Percentiles rank a stretch among this genome's conserved stretches.
Evolutionary conservation across 176 grass and related monocot species (phyloP).

Genomic region (Tillandsia leiboldiana): DNA sequence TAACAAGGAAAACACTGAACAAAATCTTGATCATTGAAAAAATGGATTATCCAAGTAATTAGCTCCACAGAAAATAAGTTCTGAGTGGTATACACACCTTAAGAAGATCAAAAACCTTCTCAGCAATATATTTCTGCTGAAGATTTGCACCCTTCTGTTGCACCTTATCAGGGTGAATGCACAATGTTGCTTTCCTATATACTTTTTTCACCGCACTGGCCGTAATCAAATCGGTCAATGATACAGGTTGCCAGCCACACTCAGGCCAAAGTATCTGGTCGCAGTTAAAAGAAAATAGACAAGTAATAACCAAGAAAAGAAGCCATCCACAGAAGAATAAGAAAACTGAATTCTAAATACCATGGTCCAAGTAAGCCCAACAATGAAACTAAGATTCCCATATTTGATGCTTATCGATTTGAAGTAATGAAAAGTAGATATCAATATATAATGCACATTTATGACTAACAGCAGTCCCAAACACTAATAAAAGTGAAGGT

Average conservation of each 20-base stretch:
- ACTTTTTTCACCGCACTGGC: conserved; percentile 32
- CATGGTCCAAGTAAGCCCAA: too few species aligned
- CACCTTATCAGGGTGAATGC: conserved; percentile 45
- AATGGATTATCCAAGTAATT: background rate
- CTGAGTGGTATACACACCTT: conserved; percentile 16
- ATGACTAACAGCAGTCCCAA: too few species aligned
- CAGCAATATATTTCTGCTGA: conserved; percentile 45
- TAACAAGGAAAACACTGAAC: too few species aligned
- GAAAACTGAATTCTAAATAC: too few species aligned
- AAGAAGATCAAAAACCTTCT: conserved; percentile 48
- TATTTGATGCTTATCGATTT: too few species aligned
- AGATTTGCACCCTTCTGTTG: conserved; percentile 43
- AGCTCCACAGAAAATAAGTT: background rate
- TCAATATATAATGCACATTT: too few species aligned
- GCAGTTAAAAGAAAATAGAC: conserved; percentile 1
- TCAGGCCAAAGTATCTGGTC: conserved; percentile 43
- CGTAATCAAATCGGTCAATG: conserved; percentile 36
- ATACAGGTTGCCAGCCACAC: conserved; percentile 34
- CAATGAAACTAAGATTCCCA: too few species aligned
- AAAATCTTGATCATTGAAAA: too few species aligned
- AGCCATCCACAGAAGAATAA: background rate
- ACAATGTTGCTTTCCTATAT: conserved; percentile 42
- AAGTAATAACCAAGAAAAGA: background rate
- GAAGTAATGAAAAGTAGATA: too few species aligned
- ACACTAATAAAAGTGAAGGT: too few species aligned